Percentiles rank a stretch among this genome's conserved stretches.
These are phyloP conservation scores for Lipomyces yamadae DNA, from an alignment of 805 yeast genomes.

Conservation along the genomic window DNA sequence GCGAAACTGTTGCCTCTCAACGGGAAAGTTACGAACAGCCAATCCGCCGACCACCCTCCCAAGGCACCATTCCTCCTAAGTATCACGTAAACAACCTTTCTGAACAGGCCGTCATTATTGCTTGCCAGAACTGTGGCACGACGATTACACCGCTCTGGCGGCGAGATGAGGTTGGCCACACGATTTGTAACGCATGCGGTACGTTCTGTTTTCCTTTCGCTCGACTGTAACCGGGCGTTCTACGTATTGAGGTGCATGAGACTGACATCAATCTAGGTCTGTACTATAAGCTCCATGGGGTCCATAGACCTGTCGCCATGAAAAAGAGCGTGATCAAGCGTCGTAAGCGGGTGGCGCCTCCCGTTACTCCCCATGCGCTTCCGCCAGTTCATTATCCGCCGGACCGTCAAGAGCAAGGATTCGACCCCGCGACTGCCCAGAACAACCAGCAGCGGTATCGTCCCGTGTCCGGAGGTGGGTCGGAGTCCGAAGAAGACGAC, in stretches of 20 bases:
- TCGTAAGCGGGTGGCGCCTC: constrained; percentile 57
- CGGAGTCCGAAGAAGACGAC: constrained; percentile 24
- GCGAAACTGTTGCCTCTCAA: neutral
- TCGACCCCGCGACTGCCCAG: neutral
- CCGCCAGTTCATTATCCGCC: constrained; percentile 26
- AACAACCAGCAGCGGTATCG: constrained; percentile 3
- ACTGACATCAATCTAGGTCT: constrained; percentile 45
- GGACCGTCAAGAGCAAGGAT: constrained; percentile 3
- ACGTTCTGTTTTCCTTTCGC: constrained; percentile 11
- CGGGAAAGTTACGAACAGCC: neutral
- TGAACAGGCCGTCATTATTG: constrained; percentile 56
- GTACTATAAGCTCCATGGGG: constrained; percentile 74
- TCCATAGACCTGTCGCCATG: constrained; percentile 76
- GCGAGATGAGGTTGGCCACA: constrained; percentile 77
- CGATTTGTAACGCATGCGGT: constrained; percentile 89
- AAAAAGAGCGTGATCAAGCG: constrained; percentile 75
- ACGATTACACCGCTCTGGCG: constrained; percentile 89
- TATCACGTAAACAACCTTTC: constrained; percentile 4
- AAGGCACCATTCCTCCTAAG: constrained; percentile 7
- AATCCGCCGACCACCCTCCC: neutral
- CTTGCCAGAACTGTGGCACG: constrained; percentile 82
- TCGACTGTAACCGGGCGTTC: neutral
- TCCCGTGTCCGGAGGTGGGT: neutral
- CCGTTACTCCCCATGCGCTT: constrained; percentile 28
- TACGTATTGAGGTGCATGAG: neutral